Evolutionary conservation across 768 basidiomycete species (phyloP).

Genomic region (Boletus pseudo-olivaceus): DNA sequence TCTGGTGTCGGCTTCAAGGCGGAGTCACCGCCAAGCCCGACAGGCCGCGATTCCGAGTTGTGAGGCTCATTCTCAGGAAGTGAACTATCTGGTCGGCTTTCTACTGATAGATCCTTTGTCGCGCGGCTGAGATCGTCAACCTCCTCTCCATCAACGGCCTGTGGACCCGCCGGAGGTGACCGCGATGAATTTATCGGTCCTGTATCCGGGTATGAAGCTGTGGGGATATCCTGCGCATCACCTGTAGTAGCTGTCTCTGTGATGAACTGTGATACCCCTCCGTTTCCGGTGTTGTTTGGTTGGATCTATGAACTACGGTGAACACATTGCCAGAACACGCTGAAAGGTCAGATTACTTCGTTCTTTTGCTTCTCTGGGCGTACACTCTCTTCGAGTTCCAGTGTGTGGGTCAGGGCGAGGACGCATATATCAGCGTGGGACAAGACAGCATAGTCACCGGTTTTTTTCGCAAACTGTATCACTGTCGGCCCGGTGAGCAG

Average conservation of each 20-base stretch:
- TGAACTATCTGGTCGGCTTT: conserved; percentile 5
- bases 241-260: neutral
- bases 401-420: conserved; percentile 79
- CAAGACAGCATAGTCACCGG: conserved; percentile 91
- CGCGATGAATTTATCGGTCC: conserved; percentile 1
- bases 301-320: conserved; percentile 8
- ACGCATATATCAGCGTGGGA: conserved; percentile 90
- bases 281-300: neutral
- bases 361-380: conserved; percentile 27
- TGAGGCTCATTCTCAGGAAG: conserved; percentile 31
- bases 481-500: conserved; percentile 46
- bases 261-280: neutral
- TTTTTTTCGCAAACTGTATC: conserved; percentile 88
- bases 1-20: conserved; percentile 11
- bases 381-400: conserved; percentile 55
- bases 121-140: conserved; percentile 11
- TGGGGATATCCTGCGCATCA: conserved; percentile 2
- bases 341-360: conserved; percentile 21
- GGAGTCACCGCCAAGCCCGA: neutral
- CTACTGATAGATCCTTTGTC: conserved; percentile 12
- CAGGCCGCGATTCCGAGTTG: conserved; percentile 28
- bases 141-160: neutral
- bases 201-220: neutral
- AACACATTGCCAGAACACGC: neutral
- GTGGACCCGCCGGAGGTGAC: neutral